Base-by-base conservation (phyloP, 2,329 filamentous ascomycete species). In the Lomentospora prolificans region DNA sequence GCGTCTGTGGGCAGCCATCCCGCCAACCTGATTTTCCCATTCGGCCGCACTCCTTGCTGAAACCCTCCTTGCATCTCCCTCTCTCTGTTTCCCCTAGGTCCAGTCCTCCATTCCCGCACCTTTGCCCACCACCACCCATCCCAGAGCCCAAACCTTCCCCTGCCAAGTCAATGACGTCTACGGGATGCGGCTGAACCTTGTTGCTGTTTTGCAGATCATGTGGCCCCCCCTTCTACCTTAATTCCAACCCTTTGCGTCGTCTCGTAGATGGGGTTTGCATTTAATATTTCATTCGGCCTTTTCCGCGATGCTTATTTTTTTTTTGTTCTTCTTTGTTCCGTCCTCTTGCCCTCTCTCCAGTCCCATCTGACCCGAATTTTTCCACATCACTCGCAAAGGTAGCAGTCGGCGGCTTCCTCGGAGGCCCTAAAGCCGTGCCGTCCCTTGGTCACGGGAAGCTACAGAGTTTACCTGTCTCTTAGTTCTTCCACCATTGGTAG, bases 221-320 rank as follows among this genome's bases (percentile, higher is more conserved):
- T 48, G 19, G 17, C 17, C 22, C 44, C 44, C 22, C 41, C 22
- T 54, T 58, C 14, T 33, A 51, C 28, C 58, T 63, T 41, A 61
- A 64, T 25, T 57, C 58, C 33, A 64, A 58, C 24, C 59, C 61
- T 12, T 6, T 33, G 7, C 30, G 30, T 33, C 30, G 7, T 7
- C 30, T 12, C 12, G 30, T 12, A 33, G 6, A 6, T 33, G 6
- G 6, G 30, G 12, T 33, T 33, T 12, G 30, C 30, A 33, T 33
- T 12, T 33, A 33, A 7, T 12, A 6, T 12, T 7, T 12, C 30
- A 33, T 33, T 33, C 30, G 30, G 30, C 30, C 30, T 6, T 12
- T 7, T 6, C 30, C 30, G 30, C 30, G 30, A 33, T 33, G 30
- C 30, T 33, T 33, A 33, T 33, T 33, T 33, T 33, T 33, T 12